These are phyloP conservation scores for Cymbopogon citratus DNA, from an alignment of 176 grass and related monocot genomes.

Conservation along the genomic window DNA sequence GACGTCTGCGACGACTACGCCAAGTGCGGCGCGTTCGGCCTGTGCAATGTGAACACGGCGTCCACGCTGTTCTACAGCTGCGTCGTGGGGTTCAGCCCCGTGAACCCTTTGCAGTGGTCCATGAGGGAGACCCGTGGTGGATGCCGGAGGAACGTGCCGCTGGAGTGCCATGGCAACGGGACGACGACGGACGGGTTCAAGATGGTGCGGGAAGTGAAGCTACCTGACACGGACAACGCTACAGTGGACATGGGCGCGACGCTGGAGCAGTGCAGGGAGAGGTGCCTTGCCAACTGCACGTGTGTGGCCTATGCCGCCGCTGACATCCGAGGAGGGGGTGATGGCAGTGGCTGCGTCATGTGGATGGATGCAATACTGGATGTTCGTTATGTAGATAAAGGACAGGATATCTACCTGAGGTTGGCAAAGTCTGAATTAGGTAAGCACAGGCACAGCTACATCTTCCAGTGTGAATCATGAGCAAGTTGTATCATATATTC, in stretches of 20 bases:
- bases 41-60: no score
- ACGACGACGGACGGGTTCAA: neutral
- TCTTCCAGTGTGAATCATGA: neutral
- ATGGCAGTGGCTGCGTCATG: neutral
- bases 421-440: neutral
- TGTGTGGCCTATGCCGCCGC: slow-evolving; percentile 33
- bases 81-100: no score
- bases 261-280: slow-evolving; percentile 17
- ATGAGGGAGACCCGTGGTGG: no score
- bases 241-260: neutral
- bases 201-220: slow-evolving; percentile 20
- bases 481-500: neutral
- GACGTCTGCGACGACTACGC: no score
- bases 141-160: slow-evolving; percentile 5
- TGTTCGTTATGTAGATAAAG: slow-evolving; percentile 9
- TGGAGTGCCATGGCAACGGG: neutral
- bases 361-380: neutral
- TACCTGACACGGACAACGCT: slow-evolving; percentile 18
- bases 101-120: no score
- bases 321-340: neutral
- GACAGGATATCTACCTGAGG: neutral
- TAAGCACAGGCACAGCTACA: neutral
- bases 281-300: slow-evolving; percentile 37
- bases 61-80: no score
- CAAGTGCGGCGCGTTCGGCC: no score